Base-by-base conservation (phyloP, 2,329 filamentous ascomycete species). In the Curvularia verruculosa region DNA sequence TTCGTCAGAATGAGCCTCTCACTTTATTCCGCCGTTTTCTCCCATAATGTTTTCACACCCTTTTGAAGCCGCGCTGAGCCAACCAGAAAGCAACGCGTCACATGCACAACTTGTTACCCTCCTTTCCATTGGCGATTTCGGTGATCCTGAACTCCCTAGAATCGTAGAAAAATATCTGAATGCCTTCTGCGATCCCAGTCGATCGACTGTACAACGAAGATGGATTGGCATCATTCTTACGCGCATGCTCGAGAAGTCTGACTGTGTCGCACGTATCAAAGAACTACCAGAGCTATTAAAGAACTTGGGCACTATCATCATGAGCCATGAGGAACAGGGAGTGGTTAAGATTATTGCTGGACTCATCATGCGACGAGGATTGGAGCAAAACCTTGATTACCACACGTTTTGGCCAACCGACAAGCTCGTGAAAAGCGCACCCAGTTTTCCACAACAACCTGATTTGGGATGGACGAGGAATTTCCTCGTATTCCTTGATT, bases 201-300 rank as follows among this genome's bases (percentile, higher is more conserved):
- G 36, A 19, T 68, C 69, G 12, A 24, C 55, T 15, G 43, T 40
- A 19, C 65, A 61, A 31, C 64, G 72, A 52, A 64, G 72, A 66
- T 76, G 72, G 71, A 53, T 67, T 45, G 73, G 73, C 12, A 48
- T 76, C 3, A 60, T 65, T n/a, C 59, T 76, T n/a, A 56, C 56
- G 29, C 65, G 58, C 8, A 69, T 75, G 61, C 58, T 76, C 19
- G 50, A 61, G 39, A 55, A 55, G 23, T 29, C 54, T 7, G 29
- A 45, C 21, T 64, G 71, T 15, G 56, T 57, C 18, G 44, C 63
- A 6, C 61, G 66, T 28, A 48, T 75, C 15, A 52, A 46, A 45
- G 48, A 45, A 26, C 34, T 58, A 21, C 19, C 50, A n/a, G 37
- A 58, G 10, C 55, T 53, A 13, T 39, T 71, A 10, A 49, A 57